phyloP scores from a whole-genome alignment of 495 filamentous ascomycete species.

The Trichoderma reesei region DNA sequence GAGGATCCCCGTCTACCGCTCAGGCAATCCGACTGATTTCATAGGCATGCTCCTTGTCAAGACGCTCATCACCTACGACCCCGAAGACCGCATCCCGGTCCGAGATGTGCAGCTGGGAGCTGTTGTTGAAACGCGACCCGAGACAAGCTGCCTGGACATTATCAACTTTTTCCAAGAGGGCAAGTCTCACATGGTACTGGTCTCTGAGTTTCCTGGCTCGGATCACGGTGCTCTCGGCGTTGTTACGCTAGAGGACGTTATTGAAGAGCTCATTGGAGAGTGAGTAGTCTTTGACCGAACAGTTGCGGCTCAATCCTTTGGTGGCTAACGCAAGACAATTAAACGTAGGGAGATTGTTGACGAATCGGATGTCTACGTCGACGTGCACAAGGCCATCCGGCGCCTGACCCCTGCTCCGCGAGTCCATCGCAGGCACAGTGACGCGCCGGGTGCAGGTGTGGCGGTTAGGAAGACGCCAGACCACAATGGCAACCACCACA shows the following conservation, averaged over 20 bases:
- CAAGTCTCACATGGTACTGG: conserved; percentile 97
- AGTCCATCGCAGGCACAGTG: conserved; percentile 12
- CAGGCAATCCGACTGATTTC: conserved; percentile 76
- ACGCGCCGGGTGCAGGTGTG: conserved; percentile 17
- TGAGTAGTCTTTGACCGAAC: conserved; percentile 38
- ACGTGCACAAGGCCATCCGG: conserved; percentile 92
- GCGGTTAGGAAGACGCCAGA: conserved; percentile 14
- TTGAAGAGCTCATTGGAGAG: conserved; percentile 97
- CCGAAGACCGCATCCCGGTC: conserved; percentile 78
- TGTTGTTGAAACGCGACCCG: conserved; percentile 84
- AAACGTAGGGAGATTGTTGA: conserved; percentile 58
- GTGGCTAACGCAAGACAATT: not conserved
- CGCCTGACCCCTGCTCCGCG: conserved; percentile 41
- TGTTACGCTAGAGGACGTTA: conserved; percentile 93
- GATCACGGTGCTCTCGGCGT: conserved; percentile 85
- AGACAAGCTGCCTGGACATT: conserved; percentile 94
- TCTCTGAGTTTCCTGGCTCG: conserved; percentile 81
- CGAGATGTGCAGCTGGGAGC: conserved; percentile 87
- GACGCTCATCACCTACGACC: conserved; percentile 96
- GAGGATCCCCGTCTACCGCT: conserved; percentile 84
- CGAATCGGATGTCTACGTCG: conserved; percentile 92
- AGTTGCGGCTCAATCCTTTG: not conserved
- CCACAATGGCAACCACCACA: conserved; percentile 11
- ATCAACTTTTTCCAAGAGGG: conserved; percentile 99
- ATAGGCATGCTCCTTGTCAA: conserved; percentile 97